Percentiles rank a stretch among this genome's conserved stretches.
These are phyloP conservation scores for Podaxis sp. DNA, from an alignment of 768 basidiomycete genomes.

Conservation along the genomic window DNA sequence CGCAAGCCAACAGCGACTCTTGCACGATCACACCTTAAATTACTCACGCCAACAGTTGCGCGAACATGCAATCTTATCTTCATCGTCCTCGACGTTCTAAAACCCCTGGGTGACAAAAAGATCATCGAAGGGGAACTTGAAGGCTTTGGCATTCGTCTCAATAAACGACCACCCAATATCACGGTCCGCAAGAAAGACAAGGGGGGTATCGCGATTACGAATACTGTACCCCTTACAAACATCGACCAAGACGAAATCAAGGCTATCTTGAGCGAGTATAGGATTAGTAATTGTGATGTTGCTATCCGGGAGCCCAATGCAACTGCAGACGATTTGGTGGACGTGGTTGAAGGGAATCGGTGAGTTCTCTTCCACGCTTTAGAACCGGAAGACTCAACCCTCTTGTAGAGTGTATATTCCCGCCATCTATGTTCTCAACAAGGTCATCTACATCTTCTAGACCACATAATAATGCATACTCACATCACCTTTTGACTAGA, in stretches of 20 bases:
- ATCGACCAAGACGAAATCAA: slow-evolving; percentile 97
- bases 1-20: slow-evolving; percentile 21
- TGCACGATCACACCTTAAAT: slow-evolving; percentile 10
- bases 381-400: background rate
- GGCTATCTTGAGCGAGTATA: slow-evolving; percentile 92
- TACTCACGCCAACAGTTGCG: slow-evolving; percentile 60
- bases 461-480: background rate
- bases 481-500: slow-evolving; percentile 41
- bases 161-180: slow-evolving; percentile 91
- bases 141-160: slow-evolving; percentile 96
- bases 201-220: slow-evolving; percentile 92
- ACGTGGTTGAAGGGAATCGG: slow-evolving; percentile 96
- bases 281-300: slow-evolving; percentile 84
- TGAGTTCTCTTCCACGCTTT: slow-evolving; percentile 27
- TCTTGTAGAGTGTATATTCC: slow-evolving; percentile 83
- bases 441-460: slow-evolving; percentile 42
- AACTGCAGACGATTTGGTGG: slow-evolving; percentile 94
- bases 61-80: slow-evolving; percentile 98
- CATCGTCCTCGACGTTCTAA: slow-evolving; percentile 96
- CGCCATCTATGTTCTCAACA: slow-evolving; percentile 87
- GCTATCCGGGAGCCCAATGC: slow-evolving; percentile 91
- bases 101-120: slow-evolving; percentile 94
- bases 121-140: slow-evolving; percentile 92
- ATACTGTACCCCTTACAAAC: slow-evolving; percentile 94
- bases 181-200: slow-evolving; percentile 84